Evolutionary conservation across 306 rosid species (phyloP), one percentile per base, ranked within the genome.

Genomic region (Acacia confusa): DNA sequence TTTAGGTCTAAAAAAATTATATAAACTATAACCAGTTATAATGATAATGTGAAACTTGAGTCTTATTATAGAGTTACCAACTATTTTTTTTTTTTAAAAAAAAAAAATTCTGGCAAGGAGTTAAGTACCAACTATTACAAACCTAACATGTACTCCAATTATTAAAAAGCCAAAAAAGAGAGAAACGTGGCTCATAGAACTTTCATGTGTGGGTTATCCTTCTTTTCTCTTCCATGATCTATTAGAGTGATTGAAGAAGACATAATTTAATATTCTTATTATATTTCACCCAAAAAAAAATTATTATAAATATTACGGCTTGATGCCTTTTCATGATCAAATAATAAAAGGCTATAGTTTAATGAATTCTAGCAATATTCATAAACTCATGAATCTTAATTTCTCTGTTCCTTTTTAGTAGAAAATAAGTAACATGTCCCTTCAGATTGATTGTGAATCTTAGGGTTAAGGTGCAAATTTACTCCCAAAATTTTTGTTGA

Each of bases 401-500:
- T 17, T 48, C n/a, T 16, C 6, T 13, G 19, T 47, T 47, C n/a
- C 2, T 48, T 48, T 16, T 0, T 4, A 48, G 7, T 0, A 48
- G 14, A 45, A 47, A 13, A 47, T 14, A 47, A 47, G 55, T 48
- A 48, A 16, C 16, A 48, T 48, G 55, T 9, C 19, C 15, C 5
- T n/a, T 48, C 6, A 17, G 1, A 10, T 45, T 45, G 50, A 45
- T 45, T 12, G 12, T 45, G 16, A 45, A 45, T 11, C 3, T 43
- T 43, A 9, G 40, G 7, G 6, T 36, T 6, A 36, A 36, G 40
- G 6, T 36, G 8, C 8, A 36, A 36, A 36, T 36, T 36, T 36
- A 0, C 7, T 5, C 1, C 0, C 0, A 6, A 36, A 36, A 0
- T 36, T 6, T 36, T 36, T 0, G 1, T 0, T 36, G 1, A 36